Percentiles rank a stretch among this genome's conserved stretches.
phyloP scores from a whole-genome alignment of 208 protist genomes.

The Acanthamoeba sp. region DNA sequence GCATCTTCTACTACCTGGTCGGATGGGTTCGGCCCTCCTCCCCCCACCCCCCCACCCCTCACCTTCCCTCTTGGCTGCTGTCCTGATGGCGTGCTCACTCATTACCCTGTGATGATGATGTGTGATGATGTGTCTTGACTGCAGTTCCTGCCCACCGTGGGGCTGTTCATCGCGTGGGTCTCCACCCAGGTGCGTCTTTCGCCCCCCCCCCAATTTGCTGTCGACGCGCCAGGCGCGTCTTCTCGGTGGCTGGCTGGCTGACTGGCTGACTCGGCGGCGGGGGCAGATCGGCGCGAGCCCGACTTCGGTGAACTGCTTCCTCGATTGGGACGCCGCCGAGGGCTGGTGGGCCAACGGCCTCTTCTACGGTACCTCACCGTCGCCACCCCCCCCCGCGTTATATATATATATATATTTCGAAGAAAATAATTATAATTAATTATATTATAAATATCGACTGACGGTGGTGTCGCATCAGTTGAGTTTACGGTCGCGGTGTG shows the following conservation, averaged over 20 bases:
- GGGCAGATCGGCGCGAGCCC: background rate
- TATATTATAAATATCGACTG: too few species aligned
- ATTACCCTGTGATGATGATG: too few species aligned
- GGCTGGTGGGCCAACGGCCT: conserved; percentile 25
- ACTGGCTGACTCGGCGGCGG: too few species aligned
- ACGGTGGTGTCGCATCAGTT: background rate
- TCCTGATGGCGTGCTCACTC: background rate
- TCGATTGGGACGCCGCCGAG: background rate
- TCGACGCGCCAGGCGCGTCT: background rate
- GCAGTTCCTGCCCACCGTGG: background rate
- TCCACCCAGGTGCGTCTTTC: background rate
- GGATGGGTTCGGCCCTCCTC: background rate
- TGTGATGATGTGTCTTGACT: background rate
- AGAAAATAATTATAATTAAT: too few species aligned
- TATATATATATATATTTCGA: too few species aligned
- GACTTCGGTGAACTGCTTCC: conserved; percentile 12
- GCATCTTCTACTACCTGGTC: background rate
- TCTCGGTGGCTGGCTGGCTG: too few species aligned
- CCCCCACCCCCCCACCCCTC: too few species aligned
- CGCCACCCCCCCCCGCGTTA: too few species aligned
- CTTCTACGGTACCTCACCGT: background rate
- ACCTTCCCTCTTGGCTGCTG: too few species aligned
- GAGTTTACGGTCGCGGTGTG: background rate
- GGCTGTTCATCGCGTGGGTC: background rate
- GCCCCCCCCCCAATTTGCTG: too few species aligned